Percentiles rank a stretch among this genome's conserved stretches.
Evolutionary conservation across 2,329 filamentous ascomycete species (phyloP).

Genomic region (Fusarium longipes): DNA sequence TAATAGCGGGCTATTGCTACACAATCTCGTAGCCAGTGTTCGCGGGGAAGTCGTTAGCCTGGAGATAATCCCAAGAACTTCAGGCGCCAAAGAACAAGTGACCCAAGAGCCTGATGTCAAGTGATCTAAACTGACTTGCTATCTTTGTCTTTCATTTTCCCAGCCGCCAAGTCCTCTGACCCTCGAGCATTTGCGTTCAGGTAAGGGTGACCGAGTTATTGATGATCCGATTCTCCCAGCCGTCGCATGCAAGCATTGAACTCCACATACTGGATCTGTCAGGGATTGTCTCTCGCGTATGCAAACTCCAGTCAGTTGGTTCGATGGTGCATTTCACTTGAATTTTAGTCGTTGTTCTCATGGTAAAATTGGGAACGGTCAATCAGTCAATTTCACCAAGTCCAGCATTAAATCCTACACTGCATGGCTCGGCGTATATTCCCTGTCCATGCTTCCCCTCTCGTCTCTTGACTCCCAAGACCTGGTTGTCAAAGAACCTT

Average conservation of each 20-base stretch:
- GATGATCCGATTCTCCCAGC: neutral
- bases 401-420: neutral
- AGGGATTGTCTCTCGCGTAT: neutral
- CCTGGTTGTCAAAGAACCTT: neutral
- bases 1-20: neutral
- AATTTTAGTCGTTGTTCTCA: neutral
- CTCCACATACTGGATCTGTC: neutral
- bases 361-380: neutral
- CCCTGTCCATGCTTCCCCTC: conserved; percentile 8
- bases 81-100: neutral
- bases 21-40: neutral
- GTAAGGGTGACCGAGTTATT: neutral
- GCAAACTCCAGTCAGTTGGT: neutral
- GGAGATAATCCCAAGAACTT: neutral
- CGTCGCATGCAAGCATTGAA: neutral
- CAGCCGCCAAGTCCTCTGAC: too few species aligned
- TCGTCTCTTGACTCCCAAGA: conserved; percentile 16
- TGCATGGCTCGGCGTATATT: conserved; percentile 18
- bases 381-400: neutral
- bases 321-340: neutral
- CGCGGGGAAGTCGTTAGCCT: too few species aligned
- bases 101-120: neutral
- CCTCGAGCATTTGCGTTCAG: neutral
- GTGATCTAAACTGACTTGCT: neutral
- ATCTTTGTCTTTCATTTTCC: neutral